Evolutionary conservation across 225 moss, liverwort and hornwort genomes (phyloP).

Genomic region (Climacium dendroides): DNA sequence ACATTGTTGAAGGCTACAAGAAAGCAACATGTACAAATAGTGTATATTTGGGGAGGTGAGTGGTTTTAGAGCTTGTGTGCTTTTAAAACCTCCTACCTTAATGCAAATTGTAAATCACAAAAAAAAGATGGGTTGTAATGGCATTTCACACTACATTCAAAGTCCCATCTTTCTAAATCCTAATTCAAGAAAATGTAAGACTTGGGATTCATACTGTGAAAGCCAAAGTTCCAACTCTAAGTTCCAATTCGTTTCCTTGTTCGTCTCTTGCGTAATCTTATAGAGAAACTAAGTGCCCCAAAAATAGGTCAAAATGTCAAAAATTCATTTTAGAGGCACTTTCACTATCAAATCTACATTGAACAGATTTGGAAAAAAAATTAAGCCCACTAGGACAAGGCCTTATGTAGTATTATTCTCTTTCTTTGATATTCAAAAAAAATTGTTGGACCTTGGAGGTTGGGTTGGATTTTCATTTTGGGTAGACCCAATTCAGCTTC

Average conservation of each 20-base stretch:
- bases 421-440: not conserved
- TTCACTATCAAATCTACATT: not conserved
- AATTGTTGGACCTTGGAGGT: not conserved
- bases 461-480: not conserved
- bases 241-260: too few relatives aligned
- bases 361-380: fast-evolving
- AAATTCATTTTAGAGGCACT: not conserved
- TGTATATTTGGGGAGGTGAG: too few relatives aligned
- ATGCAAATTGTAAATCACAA: not conserved
- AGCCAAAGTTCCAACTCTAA: not conserved
- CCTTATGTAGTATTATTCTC: not conserved
- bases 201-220: not conserved
- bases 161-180: not conserved
- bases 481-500: not conserved
- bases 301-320: not conserved
- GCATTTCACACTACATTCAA: fast-evolving
- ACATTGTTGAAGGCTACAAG: too few relatives aligned
- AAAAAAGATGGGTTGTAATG: not conserved
- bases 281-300: not conserved
- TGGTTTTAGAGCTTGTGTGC: too few relatives aligned
- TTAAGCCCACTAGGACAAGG: fast-evolving
- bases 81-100: too few relatives aligned
- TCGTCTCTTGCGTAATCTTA: not conserved
- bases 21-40: too few relatives aligned
- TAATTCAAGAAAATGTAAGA: too few relatives aligned